Percentiles rank a stretch among this genome's conserved stretches.
These are phyloP conservation scores for Calonectria honghensis DNA, from an alignment of 2,329 filamentous ascomycete genomes.

Conservation along the genomic window DNA sequence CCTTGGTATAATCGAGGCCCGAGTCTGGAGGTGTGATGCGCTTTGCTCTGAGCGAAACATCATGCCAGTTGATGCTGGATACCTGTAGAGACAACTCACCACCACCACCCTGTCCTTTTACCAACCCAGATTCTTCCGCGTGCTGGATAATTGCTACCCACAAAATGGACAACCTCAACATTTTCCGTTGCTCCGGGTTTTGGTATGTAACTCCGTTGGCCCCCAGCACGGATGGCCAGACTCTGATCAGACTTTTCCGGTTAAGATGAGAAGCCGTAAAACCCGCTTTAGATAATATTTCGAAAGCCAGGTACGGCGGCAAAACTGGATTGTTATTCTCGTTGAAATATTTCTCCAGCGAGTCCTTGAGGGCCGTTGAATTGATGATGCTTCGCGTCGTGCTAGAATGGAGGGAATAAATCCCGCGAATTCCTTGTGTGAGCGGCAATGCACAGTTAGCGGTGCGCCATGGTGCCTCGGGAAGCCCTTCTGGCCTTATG, in stretches of 20 bases:
- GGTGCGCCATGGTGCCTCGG: neutral
- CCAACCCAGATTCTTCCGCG: too few species aligned
- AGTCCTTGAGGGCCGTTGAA: neutral
- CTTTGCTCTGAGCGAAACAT: neutral
- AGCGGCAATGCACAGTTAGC: neutral
- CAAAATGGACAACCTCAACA: neutral
- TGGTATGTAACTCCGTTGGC: neutral
- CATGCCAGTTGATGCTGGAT: too few species aligned
- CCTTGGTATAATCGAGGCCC: neutral
- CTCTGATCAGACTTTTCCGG: neutral
- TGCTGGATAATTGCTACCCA: neutral
- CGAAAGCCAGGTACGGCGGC: neutral
- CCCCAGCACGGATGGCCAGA: neutral
- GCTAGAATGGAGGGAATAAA: too few species aligned
- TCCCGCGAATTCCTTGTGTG: neutral
- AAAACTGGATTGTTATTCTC: neutral
- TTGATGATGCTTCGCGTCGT: neutral
- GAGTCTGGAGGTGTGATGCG: neutral
- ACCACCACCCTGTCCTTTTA: too few species aligned
- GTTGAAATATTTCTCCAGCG: neutral
- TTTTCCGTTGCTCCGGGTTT: neutral
- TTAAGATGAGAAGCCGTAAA: neutral
- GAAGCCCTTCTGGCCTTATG: neutral
- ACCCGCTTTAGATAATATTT: neutral
- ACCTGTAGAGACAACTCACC: too few species aligned